These are phyloP conservation scores for Globisporangium uncinulatum DNA, from an alignment of 352 stramenopile genomes.

Conservation along the genomic window DNA sequence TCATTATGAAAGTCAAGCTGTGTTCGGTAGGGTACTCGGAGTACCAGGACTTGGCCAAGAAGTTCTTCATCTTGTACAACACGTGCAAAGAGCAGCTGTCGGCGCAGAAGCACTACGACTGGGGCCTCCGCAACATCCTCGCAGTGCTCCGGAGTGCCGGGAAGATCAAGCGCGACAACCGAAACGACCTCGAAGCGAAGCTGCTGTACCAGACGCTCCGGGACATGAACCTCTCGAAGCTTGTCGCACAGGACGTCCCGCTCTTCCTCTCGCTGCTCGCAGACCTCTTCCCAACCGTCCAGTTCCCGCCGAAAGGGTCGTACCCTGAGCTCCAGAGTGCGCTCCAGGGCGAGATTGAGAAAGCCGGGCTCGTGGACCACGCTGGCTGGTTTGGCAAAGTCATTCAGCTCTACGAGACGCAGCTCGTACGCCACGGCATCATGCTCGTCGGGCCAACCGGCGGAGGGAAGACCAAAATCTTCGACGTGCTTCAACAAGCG, in stretches of 20 bases:
- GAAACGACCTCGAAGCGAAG: conserved; percentile 84
- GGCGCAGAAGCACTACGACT: conserved; percentile 92
- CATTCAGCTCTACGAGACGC: conserved; percentile 98
- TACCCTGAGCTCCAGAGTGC: conserved; percentile 94
- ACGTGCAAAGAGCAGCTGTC: conserved; percentile 91
- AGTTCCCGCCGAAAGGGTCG: conserved; percentile 89
- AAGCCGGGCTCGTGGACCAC: conserved; percentile 87
- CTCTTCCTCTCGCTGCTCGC: conserved; percentile 95
- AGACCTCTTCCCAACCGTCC: conserved; percentile 95
- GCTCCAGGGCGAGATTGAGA: conserved; percentile 86
- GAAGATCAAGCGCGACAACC: conserved; percentile 89
- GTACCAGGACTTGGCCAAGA: conserved; percentile 88
- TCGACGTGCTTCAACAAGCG: conserved; percentile 92
- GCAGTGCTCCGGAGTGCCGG: conserved; percentile 84
- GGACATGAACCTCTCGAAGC: conserved; percentile 98
- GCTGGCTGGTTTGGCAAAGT: conserved; percentile 93
- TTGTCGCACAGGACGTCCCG: conserved; percentile 97
- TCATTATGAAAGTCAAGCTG: conserved; percentile 96
- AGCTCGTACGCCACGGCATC: conserved; percentile 96
- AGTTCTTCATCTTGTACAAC: conserved; percentile 91
- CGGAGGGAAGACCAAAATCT: conserved; percentile 97
- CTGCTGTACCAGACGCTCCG: conserved; percentile 87
- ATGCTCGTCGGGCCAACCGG: conserved; percentile 98
- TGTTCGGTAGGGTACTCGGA: conserved; percentile 93
- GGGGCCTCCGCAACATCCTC: conserved; percentile 88